Conservation (phyloP, 2,329 filamentous ascomycete species). For the Scytalidium sp. region DNA sequence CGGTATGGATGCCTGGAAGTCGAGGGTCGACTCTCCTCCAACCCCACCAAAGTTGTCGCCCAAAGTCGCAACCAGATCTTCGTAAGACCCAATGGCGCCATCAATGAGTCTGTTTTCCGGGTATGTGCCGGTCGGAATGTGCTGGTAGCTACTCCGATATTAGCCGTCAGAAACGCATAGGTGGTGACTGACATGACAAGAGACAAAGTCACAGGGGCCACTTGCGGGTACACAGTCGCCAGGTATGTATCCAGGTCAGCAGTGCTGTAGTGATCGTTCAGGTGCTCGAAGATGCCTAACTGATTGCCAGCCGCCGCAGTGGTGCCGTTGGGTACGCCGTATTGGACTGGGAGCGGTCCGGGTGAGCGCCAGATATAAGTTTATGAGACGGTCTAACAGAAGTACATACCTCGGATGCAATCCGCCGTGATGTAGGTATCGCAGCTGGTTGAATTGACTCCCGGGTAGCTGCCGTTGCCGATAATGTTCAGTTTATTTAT, state of each 20-base stretch:
- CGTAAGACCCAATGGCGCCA: conserved; percentile 17
- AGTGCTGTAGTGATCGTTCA: conserved; percentile 49
- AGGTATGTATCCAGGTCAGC: conserved; percentile 40
- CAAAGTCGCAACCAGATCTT: neutral
- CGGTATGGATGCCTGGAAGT: conserved; percentile 41
- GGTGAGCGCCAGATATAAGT: conserved; percentile 30
- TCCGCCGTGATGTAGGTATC: conserved; percentile 33
- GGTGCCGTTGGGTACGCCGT: conserved; percentile 6
- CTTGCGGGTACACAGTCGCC: conserved; percentile 23
- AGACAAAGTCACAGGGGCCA: neutral
- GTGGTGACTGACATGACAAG: conserved; percentile 40
- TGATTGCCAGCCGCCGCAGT: conserved; percentile 11
- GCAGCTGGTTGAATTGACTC: conserved; percentile 15
- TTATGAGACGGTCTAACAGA: conserved; percentile 11
- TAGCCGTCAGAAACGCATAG: conserved; percentile 39
- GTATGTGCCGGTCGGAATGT: conserved; percentile 34
- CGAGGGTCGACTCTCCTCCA: conserved; percentile 35
- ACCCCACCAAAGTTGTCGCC: conserved; percentile 14
- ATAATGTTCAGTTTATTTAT: neutral
- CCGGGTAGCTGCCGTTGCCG: neutral
- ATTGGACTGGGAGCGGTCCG: conserved; percentile 18
- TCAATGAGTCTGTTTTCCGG: conserved; percentile 36
- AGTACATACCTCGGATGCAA: conserved; percentile 39
- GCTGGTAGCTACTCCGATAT: conserved; percentile 31
- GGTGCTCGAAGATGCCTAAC: conserved; percentile 52